These are phyloP conservation scores for Pseudogymnoascus sp. DNA, from an alignment of 2,329 filamentous ascomycete species.

Conservation along the genomic window DNA sequence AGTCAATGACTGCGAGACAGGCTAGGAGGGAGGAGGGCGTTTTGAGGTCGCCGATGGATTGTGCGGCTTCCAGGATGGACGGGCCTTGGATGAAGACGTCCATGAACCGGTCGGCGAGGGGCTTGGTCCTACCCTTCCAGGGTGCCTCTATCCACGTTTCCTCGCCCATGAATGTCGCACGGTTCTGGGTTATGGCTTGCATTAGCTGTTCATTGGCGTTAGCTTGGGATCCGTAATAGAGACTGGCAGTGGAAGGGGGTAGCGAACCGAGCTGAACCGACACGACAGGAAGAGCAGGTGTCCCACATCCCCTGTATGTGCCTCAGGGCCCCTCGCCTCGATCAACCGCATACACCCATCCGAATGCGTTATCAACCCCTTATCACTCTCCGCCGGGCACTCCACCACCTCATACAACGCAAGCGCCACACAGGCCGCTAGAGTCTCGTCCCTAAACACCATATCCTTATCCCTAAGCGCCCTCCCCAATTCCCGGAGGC, in stretches of 20 bases:
- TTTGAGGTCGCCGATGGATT: slow-evolving; percentile 14
- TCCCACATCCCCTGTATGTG: slow-evolving; percentile 26
- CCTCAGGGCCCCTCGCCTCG: slow-evolving; percentile 26
- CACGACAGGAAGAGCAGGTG: slow-evolving; percentile 29
- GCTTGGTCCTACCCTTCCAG: slow-evolving; percentile 24
- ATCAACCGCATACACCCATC: slow-evolving; percentile 28
- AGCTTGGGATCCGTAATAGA: neutral
- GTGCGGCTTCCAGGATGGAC: slow-evolving; percentile 18
- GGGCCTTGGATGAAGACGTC: slow-evolving; percentile 26
- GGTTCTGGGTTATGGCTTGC: slow-evolving; percentile 20
- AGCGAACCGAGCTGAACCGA: slow-evolving; percentile 21
- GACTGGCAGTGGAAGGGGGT: neutral
- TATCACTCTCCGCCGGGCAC: slow-evolving; percentile 26
- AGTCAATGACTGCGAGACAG: slow-evolving; percentile 17
- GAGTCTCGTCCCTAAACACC: slow-evolving; percentile 29
- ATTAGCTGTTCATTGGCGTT: slow-evolving; percentile 23
- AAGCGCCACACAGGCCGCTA: slow-evolving; percentile 30
- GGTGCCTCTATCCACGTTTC: slow-evolving; percentile 27
- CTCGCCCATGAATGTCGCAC: slow-evolving; percentile 23
- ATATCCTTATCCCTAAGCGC: slow-evolving; percentile 27
- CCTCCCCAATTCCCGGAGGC: slow-evolving; percentile 29
- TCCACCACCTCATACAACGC: slow-evolving; percentile 30
- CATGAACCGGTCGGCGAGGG: slow-evolving; percentile 22
- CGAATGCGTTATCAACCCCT: slow-evolving; percentile 28
- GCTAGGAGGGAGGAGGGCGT: slow-evolving; percentile 14